Evolutionary conservation across 2,329 filamentous ascomycete genomes (phyloP).

Genomic region (Tricladium varicosporioides): DNA sequence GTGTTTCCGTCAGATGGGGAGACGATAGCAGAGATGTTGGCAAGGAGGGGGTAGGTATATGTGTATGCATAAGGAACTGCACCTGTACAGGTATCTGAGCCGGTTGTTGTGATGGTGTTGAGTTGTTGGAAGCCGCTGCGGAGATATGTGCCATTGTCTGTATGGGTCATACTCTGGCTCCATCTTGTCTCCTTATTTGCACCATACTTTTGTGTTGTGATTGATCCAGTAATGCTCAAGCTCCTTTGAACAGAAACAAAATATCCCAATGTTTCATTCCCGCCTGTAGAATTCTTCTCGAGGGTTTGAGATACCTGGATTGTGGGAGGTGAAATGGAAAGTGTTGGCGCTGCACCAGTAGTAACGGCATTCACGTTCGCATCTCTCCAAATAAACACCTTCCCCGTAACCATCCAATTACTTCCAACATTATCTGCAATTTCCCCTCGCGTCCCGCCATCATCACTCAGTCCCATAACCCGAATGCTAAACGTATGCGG

Average conservation of each 20-base stretch:
- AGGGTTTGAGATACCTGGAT: conserved; percentile 48
- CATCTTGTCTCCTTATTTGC: conserved; percentile 45
- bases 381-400: conserved; percentile 72
- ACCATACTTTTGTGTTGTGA: conserved; percentile 42
- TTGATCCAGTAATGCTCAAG: conserved; percentile 48
- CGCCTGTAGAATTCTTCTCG: conserved; percentile 43
- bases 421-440: conserved; percentile 54
- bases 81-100: conserved; percentile 28
- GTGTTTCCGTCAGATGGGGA: conserved; percentile 4
- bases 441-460: background rate
- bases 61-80: conserved; percentile 21
- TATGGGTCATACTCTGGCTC: conserved; percentile 55
- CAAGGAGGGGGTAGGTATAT: conserved; percentile 15
- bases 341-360: conserved; percentile 41
- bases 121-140: conserved; percentile 52
- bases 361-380: conserved; percentile 43
- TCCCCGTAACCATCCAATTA: conserved; percentile 73
- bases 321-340: conserved; percentile 36
- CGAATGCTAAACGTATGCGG: background rate
- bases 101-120: conserved; percentile 48
- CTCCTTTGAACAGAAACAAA: conserved; percentile 51
- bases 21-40: conserved; percentile 4
- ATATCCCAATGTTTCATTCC: conserved; percentile 58
- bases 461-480: background rate
- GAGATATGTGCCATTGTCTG: conserved; percentile 49